Evolutionary conservation across 768 basidiomycete genomes (phyloP).

Genomic region (Leucosporidium yakuticum): DNA sequence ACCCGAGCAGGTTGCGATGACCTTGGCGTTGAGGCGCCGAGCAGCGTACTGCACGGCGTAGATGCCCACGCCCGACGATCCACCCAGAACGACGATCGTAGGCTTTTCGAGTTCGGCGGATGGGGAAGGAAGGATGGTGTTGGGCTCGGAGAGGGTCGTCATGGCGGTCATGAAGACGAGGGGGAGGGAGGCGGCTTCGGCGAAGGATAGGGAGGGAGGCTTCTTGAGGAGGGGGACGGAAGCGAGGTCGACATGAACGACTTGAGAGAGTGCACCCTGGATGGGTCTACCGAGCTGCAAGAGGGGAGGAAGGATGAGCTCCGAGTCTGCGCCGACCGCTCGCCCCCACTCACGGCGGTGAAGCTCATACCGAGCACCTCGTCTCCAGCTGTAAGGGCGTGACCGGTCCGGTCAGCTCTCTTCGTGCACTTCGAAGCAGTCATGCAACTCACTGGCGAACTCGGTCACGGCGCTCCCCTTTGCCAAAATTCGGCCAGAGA

Average conservation of each 20-base stretch:
- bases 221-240: constrained; percentile 17
- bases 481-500: constrained; percentile 61
- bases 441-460: constrained; percentile 48
- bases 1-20: constrained; percentile 29
- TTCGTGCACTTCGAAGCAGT: too few species aligned
- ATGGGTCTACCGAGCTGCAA: constrained; percentile 7
- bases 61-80: constrained; percentile 10
- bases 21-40: constrained; percentile 6
- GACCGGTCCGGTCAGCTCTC: too few species aligned
- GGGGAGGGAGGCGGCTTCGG: constrained; percentile 29
- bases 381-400: constrained; percentile 56
- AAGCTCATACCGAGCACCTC: constrained; percentile 70
- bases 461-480: constrained; percentile 52
- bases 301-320: neutral
- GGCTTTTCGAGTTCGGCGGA: neutral
- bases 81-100: constrained; percentile 32
- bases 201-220: constrained; percentile 11
- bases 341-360: constrained; percentile 1
- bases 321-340: neutral
- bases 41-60: constrained; percentile 31
- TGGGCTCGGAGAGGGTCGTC: constrained; percentile 24
- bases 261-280: constrained; percentile 13
- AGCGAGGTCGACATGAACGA: constrained; percentile 18
- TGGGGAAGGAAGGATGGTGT: constrained; percentile 18
- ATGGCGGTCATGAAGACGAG: constrained; percentile 33